Evolutionary conservation across 306 rosid species (phyloP).

Genomic region (Quercus rubra): DNA sequence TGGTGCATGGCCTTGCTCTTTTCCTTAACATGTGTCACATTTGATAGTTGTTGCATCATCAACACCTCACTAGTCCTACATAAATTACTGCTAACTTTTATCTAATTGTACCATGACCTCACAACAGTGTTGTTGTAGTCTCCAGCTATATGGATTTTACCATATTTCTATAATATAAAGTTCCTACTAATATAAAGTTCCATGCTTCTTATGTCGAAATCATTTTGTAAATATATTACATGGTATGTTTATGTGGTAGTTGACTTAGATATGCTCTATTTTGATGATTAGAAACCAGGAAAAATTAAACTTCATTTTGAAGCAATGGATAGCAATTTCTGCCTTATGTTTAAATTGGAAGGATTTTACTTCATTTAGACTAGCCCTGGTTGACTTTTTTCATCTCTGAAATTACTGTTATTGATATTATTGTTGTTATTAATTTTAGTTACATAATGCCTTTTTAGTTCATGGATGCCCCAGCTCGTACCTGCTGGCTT

Average conservation of each 20-base stretch:
- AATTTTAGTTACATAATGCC: conserved; percentile 18
- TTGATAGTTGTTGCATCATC: no score
- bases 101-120: no score
- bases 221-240: neutral
- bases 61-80: conserved; percentile 26
- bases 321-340: neutral
- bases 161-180: no score
- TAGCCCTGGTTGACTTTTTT: neutral
- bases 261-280: neutral
- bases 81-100: neutral
- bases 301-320: neutral
- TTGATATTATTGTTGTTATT: conserved; percentile 1
- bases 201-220: neutral
- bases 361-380: neutral
- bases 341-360: neutral
- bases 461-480: conserved; percentile 75
- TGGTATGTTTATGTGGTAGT: neutral
- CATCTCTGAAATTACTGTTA: neutral
- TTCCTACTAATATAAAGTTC: neutral
- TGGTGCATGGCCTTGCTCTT: no score
- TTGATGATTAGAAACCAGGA: neutral
- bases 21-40: no score
- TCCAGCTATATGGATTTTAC: no score
- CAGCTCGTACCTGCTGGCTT: conserved; percentile 73
- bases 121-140: no score